These are phyloP conservation scores for Cercospora beticola DNA, from an alignment of 2,329 filamentous ascomycete genomes.

Conservation along the genomic window DNA sequence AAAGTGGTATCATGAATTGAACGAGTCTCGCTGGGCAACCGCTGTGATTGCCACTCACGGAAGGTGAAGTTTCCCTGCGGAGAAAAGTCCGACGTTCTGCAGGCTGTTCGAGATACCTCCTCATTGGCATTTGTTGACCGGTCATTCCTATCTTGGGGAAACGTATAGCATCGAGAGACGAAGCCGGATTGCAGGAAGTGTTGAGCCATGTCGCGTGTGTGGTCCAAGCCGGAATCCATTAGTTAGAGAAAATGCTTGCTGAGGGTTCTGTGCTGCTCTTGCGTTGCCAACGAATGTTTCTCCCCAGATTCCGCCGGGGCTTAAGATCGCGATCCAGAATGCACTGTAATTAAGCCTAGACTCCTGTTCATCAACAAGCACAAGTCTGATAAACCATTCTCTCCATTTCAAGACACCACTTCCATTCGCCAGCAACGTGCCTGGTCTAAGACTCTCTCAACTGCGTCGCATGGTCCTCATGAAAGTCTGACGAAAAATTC, in stretches of 20 bases:
- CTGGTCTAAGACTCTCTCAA: background rate
- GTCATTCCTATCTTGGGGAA: background rate
- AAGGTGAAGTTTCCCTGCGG: background rate
- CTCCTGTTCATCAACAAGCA: background rate
- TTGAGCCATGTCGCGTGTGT: background rate
- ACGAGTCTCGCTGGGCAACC: background rate
- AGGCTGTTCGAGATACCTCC: background rate
- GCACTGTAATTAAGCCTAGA: background rate
- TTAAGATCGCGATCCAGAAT: background rate
- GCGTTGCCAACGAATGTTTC: background rate
- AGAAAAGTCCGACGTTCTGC: background rate
- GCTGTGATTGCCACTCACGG: background rate
- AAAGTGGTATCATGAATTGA: background rate
- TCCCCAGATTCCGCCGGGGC: background rate
- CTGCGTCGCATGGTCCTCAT: background rate
- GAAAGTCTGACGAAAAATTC: background rate
- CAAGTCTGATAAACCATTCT: background rate
- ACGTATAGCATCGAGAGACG: background rate
- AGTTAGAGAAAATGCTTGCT: background rate
- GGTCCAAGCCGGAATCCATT: background rate
- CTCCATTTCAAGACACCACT: background rate
- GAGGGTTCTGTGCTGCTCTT: background rate
- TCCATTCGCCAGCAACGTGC: background rate
- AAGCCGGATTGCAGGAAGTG: background rate
- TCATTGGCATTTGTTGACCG: background rate